Percentiles rank a stretch among this genome's conserved stretches.
phyloP scores from a whole-genome alignment of 2,329 filamentous ascomycete genomes.

The Hymenoscyphus infarciens region DNA sequence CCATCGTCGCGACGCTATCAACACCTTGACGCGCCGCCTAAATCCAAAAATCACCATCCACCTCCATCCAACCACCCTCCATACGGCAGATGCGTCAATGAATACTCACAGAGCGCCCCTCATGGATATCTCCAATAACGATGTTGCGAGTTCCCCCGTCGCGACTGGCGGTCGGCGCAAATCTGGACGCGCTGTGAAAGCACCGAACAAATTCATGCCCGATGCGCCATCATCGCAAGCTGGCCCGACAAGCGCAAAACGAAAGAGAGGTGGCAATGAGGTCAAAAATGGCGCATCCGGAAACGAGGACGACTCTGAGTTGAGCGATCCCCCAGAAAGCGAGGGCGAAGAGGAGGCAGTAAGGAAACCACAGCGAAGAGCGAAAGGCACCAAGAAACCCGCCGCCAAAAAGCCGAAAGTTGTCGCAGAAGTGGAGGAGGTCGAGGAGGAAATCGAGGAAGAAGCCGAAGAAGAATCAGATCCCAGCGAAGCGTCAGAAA shows the following conservation, averaged over 20 bases:
- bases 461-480: constrained; percentile 45
- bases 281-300: constrained; percentile 48
- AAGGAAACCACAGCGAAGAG: constrained; percentile 37
- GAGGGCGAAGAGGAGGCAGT: constrained; percentile 48
- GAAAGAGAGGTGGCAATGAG: constrained; percentile 49
- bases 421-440: constrained; percentile 50
- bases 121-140: constrained; percentile 51
- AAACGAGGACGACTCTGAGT: constrained; percentile 45
- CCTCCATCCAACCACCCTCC: constrained; percentile 6
- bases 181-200: constrained; percentile 64
- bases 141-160: constrained; percentile 50
- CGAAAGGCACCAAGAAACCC: constrained; percentile 48
- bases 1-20: constrained; percentile 15
- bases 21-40: constrained; percentile 20
- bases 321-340: constrained; percentile 40
- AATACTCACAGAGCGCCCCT: constrained; percentile 43
- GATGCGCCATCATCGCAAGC: constrained; percentile 40
- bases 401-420: constrained; percentile 62
- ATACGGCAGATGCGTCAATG: constrained; percentile 37
- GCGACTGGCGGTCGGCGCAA: constrained; percentile 54
- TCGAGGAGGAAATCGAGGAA: constrained; percentile 29
- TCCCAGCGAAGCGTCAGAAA: constrained; percentile 41
- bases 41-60: constrained; percentile 2
- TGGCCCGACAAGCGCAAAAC: constrained; percentile 47
- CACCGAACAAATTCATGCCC: constrained; percentile 57